Evolutionary conservation across 2,329 filamentous ascomycete genomes (phyloP).

Genomic region (Raffaelea deltoideospora): DNA sequence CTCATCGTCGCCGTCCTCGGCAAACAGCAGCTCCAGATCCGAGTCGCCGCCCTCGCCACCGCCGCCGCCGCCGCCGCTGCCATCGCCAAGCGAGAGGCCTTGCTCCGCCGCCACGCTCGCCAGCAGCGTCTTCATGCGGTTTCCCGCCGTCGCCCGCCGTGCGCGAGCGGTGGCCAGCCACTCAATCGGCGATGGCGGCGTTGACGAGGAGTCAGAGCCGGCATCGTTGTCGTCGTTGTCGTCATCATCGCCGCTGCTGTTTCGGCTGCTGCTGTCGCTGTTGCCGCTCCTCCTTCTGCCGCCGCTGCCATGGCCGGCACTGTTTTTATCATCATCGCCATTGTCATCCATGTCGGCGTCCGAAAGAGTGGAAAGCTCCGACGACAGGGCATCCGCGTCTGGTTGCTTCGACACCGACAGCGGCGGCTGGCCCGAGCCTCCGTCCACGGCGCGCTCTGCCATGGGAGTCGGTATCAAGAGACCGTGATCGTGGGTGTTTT

Average conservation of each 20-base stretch:
- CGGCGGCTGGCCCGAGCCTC: too few relatives aligned
- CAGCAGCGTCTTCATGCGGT: constrained; percentile 65
- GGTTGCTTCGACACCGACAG: too few relatives aligned
- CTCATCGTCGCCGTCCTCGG: constrained; percentile 53
- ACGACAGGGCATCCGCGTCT: not conserved
- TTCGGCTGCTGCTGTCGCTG: too few relatives aligned
- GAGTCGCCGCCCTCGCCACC: constrained; percentile 26
- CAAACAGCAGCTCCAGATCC: constrained; percentile 60
- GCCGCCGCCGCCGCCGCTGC: not conserved
- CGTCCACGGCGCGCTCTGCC: too few relatives aligned
- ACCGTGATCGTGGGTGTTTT: too few relatives aligned
- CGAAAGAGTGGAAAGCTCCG: constrained; percentile 3
- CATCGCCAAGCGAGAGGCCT: too few relatives aligned
- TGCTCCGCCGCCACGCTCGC: constrained; percentile 42
- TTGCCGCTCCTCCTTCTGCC: too few relatives aligned
- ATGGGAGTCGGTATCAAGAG: too few relatives aligned
- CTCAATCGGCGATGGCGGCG: constrained; percentile 29
- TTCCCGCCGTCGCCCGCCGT: constrained; percentile 69
- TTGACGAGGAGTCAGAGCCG: not conserved
- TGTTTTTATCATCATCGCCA: too few relatives aligned
- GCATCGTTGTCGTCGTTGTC: not conserved
- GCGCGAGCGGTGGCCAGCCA: constrained; percentile 60
- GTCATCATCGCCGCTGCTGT: not conserved
- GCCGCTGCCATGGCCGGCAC: too few relatives aligned
- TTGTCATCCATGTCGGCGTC: not conserved